These are phyloP conservation scores for Penicillium cosmopolitanum DNA, from an alignment of 495 filamentous ascomycete genomes.

Conservation along the genomic window DNA sequence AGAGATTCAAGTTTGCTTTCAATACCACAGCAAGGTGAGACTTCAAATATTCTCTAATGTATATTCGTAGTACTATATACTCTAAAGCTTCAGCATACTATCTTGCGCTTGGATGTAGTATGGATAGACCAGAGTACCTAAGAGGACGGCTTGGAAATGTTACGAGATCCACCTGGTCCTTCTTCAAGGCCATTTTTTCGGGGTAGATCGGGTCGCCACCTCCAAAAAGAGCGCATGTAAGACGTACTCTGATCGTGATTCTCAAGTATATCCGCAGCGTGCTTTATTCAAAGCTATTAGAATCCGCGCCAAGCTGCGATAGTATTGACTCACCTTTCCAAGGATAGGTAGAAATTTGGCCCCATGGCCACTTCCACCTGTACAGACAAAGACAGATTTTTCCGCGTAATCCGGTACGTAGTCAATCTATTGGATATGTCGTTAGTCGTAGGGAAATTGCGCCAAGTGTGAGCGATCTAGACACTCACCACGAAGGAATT, in stretches of 20 bases:
- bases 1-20: not conserved
- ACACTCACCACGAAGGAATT: slow-evolving; percentile 24
- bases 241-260: slow-evolving; percentile 19
- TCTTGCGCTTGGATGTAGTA: not conserved
- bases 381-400: slow-evolving; percentile 25
- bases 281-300: slow-evolving; percentile 12
- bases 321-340: slow-evolving; percentile 16
- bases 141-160: slow-evolving; percentile 13
- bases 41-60: too few species aligned
- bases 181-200: slow-evolving; percentile 24
- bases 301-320: not conserved
- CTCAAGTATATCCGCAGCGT: slow-evolving; percentile 27
- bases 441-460: not conserved
- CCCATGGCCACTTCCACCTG: slow-evolving; percentile 28
- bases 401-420: slow-evolving; percentile 21
- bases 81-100: not conserved
- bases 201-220: slow-evolving; percentile 19
- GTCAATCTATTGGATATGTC: slow-evolving; percentile 13
- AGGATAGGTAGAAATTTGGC: slow-evolving; percentile 28
- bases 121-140: not conserved
- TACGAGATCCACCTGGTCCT: slow-evolving; percentile 18
- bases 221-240: slow-evolving; percentile 25
- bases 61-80: too few species aligned
- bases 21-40: too few species aligned
- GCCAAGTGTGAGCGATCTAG: not conserved